Conservation (phyloP, 768 basidiomycete species). For the Asterophora lycoperdoides region DNA sequence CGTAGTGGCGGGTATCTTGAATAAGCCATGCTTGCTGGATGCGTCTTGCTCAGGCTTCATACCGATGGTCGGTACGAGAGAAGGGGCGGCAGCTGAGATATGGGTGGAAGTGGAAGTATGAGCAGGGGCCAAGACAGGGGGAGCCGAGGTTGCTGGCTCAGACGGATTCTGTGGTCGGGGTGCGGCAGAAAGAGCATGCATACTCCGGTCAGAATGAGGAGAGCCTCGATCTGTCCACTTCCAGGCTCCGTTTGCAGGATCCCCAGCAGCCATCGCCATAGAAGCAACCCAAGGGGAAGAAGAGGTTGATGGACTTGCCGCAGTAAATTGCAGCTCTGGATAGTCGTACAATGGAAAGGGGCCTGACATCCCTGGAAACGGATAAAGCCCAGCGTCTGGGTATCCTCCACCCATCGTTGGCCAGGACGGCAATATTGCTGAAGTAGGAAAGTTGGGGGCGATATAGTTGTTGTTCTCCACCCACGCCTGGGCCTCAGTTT, state of each 20-base stretch:
- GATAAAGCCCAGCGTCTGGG: background rate
- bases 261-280: conserved; percentile 34
- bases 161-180: conserved; percentile 4
- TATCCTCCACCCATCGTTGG: background rate
- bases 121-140: conserved; percentile 16
- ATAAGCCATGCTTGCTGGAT: conserved; percentile 44
- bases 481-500: conserved; percentile 19
- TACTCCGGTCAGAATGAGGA: conserved; percentile 9
- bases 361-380: background rate
- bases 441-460: background rate
- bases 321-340: conserved; percentile 8
- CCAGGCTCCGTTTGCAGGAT: conserved; percentile 6
- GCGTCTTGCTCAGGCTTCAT: conserved; percentile 43
- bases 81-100: conserved; percentile 1
- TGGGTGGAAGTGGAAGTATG: background rate
- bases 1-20: conserved; percentile 25
- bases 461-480: conserved; percentile 7
- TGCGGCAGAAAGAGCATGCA: conserved; percentile 6
- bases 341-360: conserved; percentile 15
- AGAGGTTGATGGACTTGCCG: conserved; percentile 8
- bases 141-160: conserved; percentile 12
- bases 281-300: conserved; percentile 38
- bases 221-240: conserved; percentile 1
- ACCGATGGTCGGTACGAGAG: conserved; percentile 32
- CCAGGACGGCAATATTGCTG: conserved; percentile 1